These are phyloP conservation scores for Tephrocybe sp. DNA, from an alignment of 768 basidiomycete species.

Conservation along the genomic window DNA sequence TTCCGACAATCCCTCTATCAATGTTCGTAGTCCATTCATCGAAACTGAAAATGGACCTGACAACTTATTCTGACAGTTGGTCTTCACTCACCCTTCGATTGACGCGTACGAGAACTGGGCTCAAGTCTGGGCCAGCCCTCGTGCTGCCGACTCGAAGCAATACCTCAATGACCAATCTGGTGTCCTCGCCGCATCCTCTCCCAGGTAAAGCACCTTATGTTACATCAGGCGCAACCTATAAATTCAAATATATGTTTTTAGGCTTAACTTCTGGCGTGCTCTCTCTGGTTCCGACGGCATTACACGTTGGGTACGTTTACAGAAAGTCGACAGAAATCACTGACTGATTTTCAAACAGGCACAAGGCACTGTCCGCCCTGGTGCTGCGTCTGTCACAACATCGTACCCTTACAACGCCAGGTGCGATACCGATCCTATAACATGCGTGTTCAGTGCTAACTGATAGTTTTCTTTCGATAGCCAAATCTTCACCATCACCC, in stretches of 20 bases:
- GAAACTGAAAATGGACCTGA: background rate
- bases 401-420: constrained; percentile 50
- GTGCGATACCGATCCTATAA: constrained; percentile 12
- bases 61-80: constrained; percentile 35
- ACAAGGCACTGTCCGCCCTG: constrained; percentile 66
- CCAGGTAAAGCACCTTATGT: constrained; percentile 34
- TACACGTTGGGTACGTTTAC: constrained; percentile 45
- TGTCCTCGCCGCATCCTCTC: constrained; percentile 56
- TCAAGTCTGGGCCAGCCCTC: constrained; percentile 52
- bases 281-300: constrained; percentile 43
- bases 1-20: constrained; percentile 65
- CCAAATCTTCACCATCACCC: constrained; percentile 62
- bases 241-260: constrained; percentile 18
- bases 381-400: constrained; percentile 52
- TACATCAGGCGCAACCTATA: background rate
- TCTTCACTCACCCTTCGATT: constrained; percentile 63
- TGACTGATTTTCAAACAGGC: constrained; percentile 29
- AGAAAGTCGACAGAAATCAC: background rate
- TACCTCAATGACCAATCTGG: constrained; percentile 53
- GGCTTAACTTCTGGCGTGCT: constrained; percentile 65
- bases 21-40: constrained; percentile 32
- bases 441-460: background rate
- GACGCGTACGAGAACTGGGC: constrained; percentile 72
- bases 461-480: constrained; percentile 17
- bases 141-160: constrained; percentile 54